These are phyloP conservation scores for Colletotrichum orchidophilum DNA, from an alignment of 2,329 filamentous ascomycete genomes.

Conservation along the genomic window DNA sequence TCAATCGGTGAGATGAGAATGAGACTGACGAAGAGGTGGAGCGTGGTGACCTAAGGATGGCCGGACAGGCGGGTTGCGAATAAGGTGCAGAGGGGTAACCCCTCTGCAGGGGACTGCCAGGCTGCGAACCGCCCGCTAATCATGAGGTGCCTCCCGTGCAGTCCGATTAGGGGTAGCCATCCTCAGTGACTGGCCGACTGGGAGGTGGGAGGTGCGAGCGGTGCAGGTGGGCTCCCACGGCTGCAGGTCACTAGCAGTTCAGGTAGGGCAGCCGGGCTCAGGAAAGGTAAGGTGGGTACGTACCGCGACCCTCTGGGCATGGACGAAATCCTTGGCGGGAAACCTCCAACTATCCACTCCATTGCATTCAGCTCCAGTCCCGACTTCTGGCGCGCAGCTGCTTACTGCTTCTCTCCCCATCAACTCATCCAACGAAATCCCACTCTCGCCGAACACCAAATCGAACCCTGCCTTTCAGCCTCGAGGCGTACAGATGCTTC, in stretches of 20 bases:
- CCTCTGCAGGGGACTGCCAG: slow-evolving; percentile 26
- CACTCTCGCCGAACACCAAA: not conserved
- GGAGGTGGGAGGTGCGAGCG: not conserved
- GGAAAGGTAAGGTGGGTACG: slow-evolving; percentile 13
- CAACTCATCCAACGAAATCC: slow-evolving; percentile 15
- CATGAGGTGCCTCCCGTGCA: not conserved
- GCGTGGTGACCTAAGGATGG: not conserved
- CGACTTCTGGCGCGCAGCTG: slow-evolving; percentile 10
- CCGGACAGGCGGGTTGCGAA: slow-evolving; percentile 22
- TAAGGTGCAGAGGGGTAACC: slow-evolving; percentile 29
- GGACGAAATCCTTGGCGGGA: slow-evolving; percentile 21
- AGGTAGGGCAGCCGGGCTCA: not conserved
- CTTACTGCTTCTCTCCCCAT: slow-evolving; percentile 11
- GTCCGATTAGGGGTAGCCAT: not conserved
- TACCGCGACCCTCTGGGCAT: slow-evolving; percentile 22
- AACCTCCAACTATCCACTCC: slow-evolving; percentile 33
- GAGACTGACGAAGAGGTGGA: slow-evolving; percentile 3
- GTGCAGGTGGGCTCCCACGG: not conserved
- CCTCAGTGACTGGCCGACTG: not conserved
- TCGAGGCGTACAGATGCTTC: slow-evolving; percentile 9
- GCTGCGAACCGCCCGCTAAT: slow-evolving; percentile 1
- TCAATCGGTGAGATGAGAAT: not conserved
- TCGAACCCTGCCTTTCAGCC: not conserved
- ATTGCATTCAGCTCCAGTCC: slow-evolving; percentile 32
- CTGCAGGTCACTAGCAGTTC: slow-evolving; percentile 5